Base-by-base conservation (phyloP, 116 monocot species). In the Dioscorea cayenensis region DNA sequence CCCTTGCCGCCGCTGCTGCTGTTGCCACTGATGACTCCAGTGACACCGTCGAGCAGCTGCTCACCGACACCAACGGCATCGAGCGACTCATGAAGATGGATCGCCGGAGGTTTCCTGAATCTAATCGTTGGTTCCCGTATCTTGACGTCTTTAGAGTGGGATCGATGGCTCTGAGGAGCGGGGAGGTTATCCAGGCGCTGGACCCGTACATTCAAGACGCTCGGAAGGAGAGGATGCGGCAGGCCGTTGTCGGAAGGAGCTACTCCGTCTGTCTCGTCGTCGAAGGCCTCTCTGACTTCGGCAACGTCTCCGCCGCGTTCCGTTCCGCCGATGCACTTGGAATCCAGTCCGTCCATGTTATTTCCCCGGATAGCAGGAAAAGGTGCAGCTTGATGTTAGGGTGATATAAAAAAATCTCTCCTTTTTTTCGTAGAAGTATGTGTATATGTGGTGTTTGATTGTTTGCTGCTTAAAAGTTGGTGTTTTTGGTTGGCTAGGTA, bases 241-340 rank as follows among this genome's bases (percentile, higher is more conserved):
- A 77, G 58, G 89, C 80, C 21, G 91, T 94, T 20, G 78, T 25
- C 21, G 84, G 84, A 22, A 83, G 94, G 74, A 99, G 94, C 81
- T 99, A 94, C 71, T 85, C 94, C 10, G 71, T 91, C 6, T 94
- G 89, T 60, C 70, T 99, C 78, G 99, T 99, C 11, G 89, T 99
- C 22, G 99, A 99, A 68, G 99, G 94, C 19, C 71, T 99, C 55
- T 75, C 87, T 49, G 94, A 99, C 63, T 89, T 85, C 36, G 99
- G 99, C 64, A 99, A 99, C 51, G 95, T 95, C 19, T 99, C 99
- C 43, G 99, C 99, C 2, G 87, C 89, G 7, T 99, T 99, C 76
- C 78, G 99, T 51, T 99, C 99, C 16, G 99, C 94, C 27, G 99
- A 99, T 60, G 99, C 99, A 3, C 85, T 99, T 2, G 94, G 99